A percentile compares a stretch with the other conserved stretches of the same genome.
Conservation (phyloP, 306 rosid genomes). For the Alnus rubra region DNA sequence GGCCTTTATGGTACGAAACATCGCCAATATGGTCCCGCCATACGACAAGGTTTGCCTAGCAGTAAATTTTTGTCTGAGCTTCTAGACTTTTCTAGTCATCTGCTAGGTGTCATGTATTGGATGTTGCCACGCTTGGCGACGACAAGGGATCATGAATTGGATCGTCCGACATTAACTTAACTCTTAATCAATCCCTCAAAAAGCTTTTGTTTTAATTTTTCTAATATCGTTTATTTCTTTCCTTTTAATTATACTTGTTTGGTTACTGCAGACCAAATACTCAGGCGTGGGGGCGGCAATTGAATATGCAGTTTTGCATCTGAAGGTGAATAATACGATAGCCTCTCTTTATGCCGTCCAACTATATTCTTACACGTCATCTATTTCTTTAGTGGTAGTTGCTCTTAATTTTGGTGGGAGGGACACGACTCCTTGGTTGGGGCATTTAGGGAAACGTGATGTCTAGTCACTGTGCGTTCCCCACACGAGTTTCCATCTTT, state of each 20-base stretch:
- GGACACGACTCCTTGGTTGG: no score
- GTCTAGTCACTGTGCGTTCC: no score
- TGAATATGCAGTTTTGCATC: constrained; percentile 86
- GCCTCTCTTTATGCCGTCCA: neutral
- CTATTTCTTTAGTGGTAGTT: neutral
- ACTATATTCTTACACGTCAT: constrained; percentile 12
- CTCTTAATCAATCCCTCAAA: neutral
- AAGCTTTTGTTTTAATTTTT: neutral
- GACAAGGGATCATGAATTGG: no score
- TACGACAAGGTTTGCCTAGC: constrained; percentile 58
- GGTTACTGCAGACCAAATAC: constrained; percentile 62
- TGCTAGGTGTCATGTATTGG: no score
- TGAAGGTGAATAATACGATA: constrained; percentile 57
- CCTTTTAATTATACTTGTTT: constrained; percentile 9
- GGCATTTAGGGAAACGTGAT: neutral
- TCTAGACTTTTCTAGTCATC: no score
- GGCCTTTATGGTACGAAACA: constrained; percentile 89
- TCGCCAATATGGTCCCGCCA: constrained; percentile 99
- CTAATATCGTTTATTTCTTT: neutral
- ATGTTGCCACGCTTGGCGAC: no score
- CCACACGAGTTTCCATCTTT: no score
- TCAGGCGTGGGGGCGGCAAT: constrained; percentile 96
- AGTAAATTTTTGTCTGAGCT: neutral
- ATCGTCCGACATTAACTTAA: no score
- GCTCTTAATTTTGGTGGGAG: neutral